These are phyloP conservation scores for Bruguiera sexangula DNA, from an alignment of 345 rosid species.

Conservation along the genomic window DNA sequence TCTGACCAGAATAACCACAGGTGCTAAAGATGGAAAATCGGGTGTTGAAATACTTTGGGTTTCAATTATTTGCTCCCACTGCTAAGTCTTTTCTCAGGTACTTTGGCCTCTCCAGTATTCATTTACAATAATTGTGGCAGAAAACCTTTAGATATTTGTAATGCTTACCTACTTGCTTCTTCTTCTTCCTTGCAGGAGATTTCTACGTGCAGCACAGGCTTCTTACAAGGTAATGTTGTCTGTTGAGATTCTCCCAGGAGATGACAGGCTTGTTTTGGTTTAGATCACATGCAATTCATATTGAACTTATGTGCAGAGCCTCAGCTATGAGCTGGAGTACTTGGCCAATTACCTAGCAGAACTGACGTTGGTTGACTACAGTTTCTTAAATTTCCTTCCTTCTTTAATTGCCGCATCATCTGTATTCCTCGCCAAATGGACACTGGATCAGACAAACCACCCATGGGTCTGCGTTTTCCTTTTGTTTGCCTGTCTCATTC, in stretches of 20 bases:
- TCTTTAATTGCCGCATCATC: constrained; percentile 88
- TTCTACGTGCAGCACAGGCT: constrained; percentile 81
- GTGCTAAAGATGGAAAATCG: constrained; percentile 68
- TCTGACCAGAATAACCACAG: constrained; percentile 34
- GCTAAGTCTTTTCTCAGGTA: constrained; percentile 89
- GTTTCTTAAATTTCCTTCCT: constrained; percentile 67
- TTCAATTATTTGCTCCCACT: constrained; percentile 66
- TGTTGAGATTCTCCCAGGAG: not conserved
- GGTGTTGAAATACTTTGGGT: constrained; percentile 64
- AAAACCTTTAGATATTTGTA: no score
- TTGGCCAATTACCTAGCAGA: constrained; percentile 79
- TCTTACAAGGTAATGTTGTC: constrained; percentile 48
- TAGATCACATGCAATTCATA: no score
- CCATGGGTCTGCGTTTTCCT: constrained; percentile 71
- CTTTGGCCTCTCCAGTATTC: not conserved
- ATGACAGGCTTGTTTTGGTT: no score
- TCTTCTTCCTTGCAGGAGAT: constrained; percentile 57
- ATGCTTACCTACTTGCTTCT: not conserved
- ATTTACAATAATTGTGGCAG: no score
- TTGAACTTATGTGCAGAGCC: constrained; percentile 47
- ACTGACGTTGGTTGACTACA: constrained; percentile 58
- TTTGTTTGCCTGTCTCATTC: not conserved
- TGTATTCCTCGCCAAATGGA: constrained; percentile 91
- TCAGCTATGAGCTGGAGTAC: constrained; percentile 68
- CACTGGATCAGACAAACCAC: constrained; percentile 66